Evolutionary conservation across 2,329 filamentous ascomycete genomes (phyloP).

Genomic region (Botrytis fabae): DNA sequence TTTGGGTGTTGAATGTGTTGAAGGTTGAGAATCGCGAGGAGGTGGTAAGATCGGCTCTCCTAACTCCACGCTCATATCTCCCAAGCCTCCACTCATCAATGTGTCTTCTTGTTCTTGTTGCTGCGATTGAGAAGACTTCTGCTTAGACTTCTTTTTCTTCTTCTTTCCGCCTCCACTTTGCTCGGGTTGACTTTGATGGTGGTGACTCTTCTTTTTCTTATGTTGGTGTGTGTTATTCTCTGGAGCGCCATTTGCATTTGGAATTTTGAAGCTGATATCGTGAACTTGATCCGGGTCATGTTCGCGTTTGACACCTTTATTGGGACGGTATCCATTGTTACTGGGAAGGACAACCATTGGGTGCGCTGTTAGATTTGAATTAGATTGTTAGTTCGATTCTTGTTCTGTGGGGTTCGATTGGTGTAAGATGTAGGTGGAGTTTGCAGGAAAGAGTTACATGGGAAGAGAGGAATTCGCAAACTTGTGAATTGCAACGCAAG

Average conservation of each 20-base stretch:
- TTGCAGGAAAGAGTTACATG: neutral
- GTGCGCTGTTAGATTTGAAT: neutral
- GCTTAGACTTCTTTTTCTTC: slow-evolving; percentile 9
- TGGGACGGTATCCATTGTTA: neutral
- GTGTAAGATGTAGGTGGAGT: neutral
- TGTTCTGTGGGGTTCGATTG: neutral
- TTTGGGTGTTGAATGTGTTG: neutral
- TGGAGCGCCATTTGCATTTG: neutral
- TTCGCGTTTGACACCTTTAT: neutral
- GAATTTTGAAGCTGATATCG: neutral
- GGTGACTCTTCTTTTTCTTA: neutral
- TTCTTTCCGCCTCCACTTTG: neutral
- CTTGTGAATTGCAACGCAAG: too few species aligned
- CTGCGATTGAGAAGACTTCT: neutral
- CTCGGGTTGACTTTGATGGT: neutral
- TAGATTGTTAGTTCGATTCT: neutral
- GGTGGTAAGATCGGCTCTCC: slow-evolving; percentile 4
- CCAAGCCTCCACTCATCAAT: slow-evolving; percentile 8
- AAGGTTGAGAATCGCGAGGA: neutral
- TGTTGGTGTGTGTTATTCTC: neutral
- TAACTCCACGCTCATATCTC: slow-evolving; percentile 1
- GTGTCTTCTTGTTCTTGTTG: neutral
- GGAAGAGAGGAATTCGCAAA: neutral
- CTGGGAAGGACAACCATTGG: slow-evolving; percentile 11
- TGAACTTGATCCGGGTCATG: slow-evolving; percentile 10